Conservation (phyloP, 2,329 filamentous ascomycete genomes). For the Pseudocercospora vitis region DNA sequence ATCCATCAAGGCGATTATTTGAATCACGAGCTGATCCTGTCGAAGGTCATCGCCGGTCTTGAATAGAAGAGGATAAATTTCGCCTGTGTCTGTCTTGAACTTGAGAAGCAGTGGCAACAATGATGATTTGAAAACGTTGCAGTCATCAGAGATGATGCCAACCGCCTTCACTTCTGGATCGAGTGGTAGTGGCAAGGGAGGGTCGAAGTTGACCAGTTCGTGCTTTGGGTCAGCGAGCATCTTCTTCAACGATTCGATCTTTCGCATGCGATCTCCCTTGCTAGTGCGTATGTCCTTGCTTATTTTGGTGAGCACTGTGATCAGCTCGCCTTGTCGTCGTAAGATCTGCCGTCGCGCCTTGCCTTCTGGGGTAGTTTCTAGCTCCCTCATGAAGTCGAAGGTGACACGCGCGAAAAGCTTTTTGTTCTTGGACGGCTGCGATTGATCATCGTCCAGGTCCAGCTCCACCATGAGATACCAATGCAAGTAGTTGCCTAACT, state of each 20-base stretch:
- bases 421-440: slow-evolving; percentile 66
- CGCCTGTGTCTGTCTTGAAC: slow-evolving; percentile 76
- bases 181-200: slow-evolving; percentile 81
- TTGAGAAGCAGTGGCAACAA: slow-evolving; percentile 87
- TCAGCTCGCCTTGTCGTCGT: slow-evolving; percentile 82
- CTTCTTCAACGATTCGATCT: slow-evolving; percentile 80
- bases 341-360: slow-evolving; percentile 72
- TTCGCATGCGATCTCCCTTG: slow-evolving; percentile 72
- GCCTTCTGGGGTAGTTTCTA: slow-evolving; percentile 71
- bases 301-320: slow-evolving; percentile 82
- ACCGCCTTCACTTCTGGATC: slow-evolving; percentile 79
- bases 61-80: slow-evolving; percentile 89
- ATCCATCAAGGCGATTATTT: slow-evolving; percentile 97
- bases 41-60: slow-evolving; percentile 88
- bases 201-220: slow-evolving; percentile 78
- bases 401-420: slow-evolving; percentile 90
- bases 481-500: slow-evolving; percentile 90
- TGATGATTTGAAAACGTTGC: slow-evolving; percentile 92
- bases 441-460: slow-evolving; percentile 64
- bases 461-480: slow-evolving; percentile 99
- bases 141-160: slow-evolving; percentile 79
- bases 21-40: slow-evolving; percentile 95
- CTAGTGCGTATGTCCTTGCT: slow-evolving; percentile 84
- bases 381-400: slow-evolving; percentile 90
- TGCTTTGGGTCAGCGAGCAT: slow-evolving; percentile 87